Base-by-base conservation (phyloP, 495 filamentous ascomycete species). In the Thermothielavioides terrestris region DNA sequence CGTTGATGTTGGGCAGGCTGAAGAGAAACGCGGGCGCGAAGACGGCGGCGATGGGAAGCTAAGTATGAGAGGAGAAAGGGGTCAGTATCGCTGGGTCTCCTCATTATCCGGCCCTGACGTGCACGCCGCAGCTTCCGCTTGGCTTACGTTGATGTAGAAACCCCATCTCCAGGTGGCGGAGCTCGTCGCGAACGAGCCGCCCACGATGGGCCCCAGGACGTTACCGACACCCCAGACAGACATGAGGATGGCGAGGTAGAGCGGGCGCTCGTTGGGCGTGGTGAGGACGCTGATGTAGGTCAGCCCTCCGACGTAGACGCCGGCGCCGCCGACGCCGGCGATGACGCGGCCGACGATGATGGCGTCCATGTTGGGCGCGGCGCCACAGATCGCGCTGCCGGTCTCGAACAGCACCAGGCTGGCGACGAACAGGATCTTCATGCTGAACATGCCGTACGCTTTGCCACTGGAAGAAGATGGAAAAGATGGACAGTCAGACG, bases 341-440 rank as follows among this genome's bases (percentile, higher is more conserved):
- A 83, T 67, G 11, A 77, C 77, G 23, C 78, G 69, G 10, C 80
- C 78, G 20, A 79, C 51, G 42, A 83, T 82, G 27, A 82, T 68
- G 17, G 73, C 70, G n/a, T 68, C 54, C 25, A 73, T 76, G 37
- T 58, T 74, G 0, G 75, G 75, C 8, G 80, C 77, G 2, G 69
- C 76, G 35, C 73, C 80, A 45, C 78, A 81, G 21, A 82, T 30
- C 0, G 68, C 66, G 2, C 77, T 80, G 0, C 80, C 80, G 32
- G 72, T 32, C 46, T 77, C 71, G 50, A 76, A 78, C 12, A 76
- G 32, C 6, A 65, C 12, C n/a, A 74, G 59, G 5, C 67, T 55
- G 10, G 37, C 47, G 18, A 77, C 20, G 43, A 66, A 79, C 2
- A 67, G 39, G 53, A 49, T 60, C 60, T 79, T 71, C 42, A 47